Conservation (phyloP, 106 monocot species). For the Acorus gramineus region DNA sequence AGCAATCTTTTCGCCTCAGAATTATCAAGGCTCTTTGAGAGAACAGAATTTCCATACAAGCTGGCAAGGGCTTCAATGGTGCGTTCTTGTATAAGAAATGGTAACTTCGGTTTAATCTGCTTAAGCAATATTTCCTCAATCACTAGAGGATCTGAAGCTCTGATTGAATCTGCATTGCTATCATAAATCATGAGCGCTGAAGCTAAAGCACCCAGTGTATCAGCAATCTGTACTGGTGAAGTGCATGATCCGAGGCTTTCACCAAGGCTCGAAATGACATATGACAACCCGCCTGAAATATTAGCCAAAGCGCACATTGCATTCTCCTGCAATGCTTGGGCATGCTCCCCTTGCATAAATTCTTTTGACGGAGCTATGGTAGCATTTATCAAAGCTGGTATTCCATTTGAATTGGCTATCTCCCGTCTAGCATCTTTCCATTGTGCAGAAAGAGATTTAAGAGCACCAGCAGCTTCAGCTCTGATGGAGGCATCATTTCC, state of each 20-base stretch:
- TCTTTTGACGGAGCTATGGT: conserved; percentile 99
- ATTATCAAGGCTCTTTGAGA: conserved; percentile 50
- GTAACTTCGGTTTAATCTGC: conserved; percentile 59
- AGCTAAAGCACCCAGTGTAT: conserved; percentile 92
- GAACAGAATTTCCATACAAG: conserved; percentile 80
- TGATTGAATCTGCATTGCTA: conserved; percentile 66
- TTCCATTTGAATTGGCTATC: conserved; percentile 88
- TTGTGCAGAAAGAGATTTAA: conserved; percentile 93
- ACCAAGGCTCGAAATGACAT: conserved; percentile 92
- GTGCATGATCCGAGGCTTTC: conserved; percentile 87
- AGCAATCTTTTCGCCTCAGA: conserved; percentile 87
- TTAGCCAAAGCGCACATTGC: conserved; percentile 98
- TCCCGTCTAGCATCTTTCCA: conserved; percentile 87
- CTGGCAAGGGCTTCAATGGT: conserved; percentile 93
- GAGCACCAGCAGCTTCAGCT: conserved; percentile 93
- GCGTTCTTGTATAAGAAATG: conserved; percentile 84
- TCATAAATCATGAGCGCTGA: conserved; percentile 99
- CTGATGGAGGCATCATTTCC: conserved; percentile 85
- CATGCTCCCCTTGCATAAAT: conserved; percentile 98
- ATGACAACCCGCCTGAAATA: conserved; percentile 93
- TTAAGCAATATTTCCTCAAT: conserved; percentile 82
- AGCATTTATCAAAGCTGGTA: conserved; percentile 95
- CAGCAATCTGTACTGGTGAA: conserved; percentile 73
- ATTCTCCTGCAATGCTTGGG: conserved; percentile 94
- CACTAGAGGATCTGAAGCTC: conserved; percentile 60